Evolutionary conservation across 768 basidiomycete genomes (phyloP).

Genomic region (Rhizopogon vinicolor): DNA sequence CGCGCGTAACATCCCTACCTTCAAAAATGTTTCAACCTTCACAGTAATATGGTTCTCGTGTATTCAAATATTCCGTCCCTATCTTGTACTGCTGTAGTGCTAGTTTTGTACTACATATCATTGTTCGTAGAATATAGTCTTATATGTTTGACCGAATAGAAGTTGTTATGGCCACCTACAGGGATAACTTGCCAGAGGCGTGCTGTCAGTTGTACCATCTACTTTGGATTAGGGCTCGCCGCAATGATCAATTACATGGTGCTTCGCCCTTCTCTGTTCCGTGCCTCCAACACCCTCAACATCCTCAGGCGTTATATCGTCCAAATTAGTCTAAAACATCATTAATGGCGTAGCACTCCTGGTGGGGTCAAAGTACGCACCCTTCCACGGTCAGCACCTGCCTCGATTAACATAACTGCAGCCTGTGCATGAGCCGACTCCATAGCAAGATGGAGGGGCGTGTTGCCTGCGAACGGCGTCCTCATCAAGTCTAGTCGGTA

Average conservation of each 20-base stretch:
- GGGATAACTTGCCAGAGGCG: background rate
- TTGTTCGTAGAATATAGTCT: background rate
- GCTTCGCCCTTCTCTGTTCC: slow-evolving; percentile 78
- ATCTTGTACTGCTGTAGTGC: background rate
- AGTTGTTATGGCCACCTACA: background rate
- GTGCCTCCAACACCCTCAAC: slow-evolving; percentile 86
- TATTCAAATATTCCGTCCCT: background rate
- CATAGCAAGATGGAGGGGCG: slow-evolving; percentile 95
- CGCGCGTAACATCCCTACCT: too few relatives aligned
- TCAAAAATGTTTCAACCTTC: too few relatives aligned
- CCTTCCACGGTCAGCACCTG: slow-evolving; percentile 87
- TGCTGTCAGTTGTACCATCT: slow-evolving; percentile 10
- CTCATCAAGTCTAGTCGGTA: background rate
- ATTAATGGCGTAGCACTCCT: background rate
- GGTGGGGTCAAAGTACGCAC: slow-evolving; percentile 40
- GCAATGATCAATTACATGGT: slow-evolving; percentile 72
- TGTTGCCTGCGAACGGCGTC: slow-evolving; percentile 62
- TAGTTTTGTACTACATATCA: background rate
- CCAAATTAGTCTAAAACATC: slow-evolving; percentile 64
- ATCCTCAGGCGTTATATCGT: slow-evolving; percentile 83
- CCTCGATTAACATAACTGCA: slow-evolving; percentile 88
- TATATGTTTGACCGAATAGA: background rate
- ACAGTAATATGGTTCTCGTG: too few relatives aligned
- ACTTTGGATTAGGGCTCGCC: slow-evolving; percentile 43
- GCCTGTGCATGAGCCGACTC: slow-evolving; percentile 92